These are phyloP conservation scores for Quercus aquifolioides DNA, from an alignment of 306 rosid genomes.

Conservation along the genomic window DNA sequence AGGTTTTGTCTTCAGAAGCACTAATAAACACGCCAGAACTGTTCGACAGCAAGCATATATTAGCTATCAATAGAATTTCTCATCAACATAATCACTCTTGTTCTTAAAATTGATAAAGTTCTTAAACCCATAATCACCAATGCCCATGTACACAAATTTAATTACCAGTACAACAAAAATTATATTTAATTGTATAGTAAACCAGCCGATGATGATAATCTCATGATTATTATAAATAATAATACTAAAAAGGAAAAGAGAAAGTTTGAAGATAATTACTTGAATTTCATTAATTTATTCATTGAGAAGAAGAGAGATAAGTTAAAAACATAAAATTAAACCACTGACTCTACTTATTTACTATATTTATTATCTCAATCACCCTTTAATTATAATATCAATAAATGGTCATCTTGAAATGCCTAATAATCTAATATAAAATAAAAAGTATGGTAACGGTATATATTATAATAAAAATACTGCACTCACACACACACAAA, in stretches of 20 bases:
- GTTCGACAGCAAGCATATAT: constrained; percentile 27
- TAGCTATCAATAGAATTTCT: constrained; percentile 9
- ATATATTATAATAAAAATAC: background rate
- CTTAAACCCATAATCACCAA: constrained; percentile 11
- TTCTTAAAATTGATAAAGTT: constrained; percentile 5
- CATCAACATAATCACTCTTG: background rate
- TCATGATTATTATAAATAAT: no score
- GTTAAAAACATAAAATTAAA: background rate
- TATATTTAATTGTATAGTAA: background rate
- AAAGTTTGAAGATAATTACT: no score
- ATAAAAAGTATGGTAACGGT: no score
- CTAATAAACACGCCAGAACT: constrained; percentile 79
- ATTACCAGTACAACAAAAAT: background rate
- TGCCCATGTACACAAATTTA: background rate
- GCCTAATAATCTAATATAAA: background rate
- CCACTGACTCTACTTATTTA: no score
- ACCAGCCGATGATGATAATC: background rate
- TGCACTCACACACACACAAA: background rate
- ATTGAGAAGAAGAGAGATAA: background rate
- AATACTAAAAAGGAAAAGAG: background rate
- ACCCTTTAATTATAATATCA: background rate
- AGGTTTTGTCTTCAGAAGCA: constrained; percentile 61
- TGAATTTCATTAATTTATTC: no score
- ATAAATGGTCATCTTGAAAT: background rate
- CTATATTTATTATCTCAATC: background rate